phyloP scores from a whole-genome alignment of 345 rosid genomes.

The Populus ilicifolia region DNA sequence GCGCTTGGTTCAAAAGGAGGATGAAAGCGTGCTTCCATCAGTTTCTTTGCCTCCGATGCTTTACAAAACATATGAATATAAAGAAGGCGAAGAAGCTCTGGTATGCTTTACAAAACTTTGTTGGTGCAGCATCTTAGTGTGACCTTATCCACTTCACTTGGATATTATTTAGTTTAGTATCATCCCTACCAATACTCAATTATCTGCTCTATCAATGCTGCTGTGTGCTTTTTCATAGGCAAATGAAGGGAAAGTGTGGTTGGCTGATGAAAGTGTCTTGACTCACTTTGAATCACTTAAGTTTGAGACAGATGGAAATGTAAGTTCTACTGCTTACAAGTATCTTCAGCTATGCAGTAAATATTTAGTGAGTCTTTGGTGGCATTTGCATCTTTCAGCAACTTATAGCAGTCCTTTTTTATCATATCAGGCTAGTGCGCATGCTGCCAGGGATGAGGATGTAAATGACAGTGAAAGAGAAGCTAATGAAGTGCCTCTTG shows the following conservation, averaged over 20 bases:
- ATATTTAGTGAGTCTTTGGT: constrained; percentile 5
- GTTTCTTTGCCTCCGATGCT: constrained; percentile 59
- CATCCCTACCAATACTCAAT: background rate
- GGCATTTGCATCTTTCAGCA: constrained; percentile 5
- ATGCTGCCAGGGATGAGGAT: constrained; percentile 39
- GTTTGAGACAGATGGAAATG: constrained; percentile 50
- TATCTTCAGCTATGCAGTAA: constrained; percentile 13
- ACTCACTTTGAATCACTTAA: constrained; percentile 69
- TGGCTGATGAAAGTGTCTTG: constrained; percentile 70
- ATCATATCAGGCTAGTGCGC: constrained; percentile 48
- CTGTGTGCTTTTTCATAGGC: constrained; percentile 42
- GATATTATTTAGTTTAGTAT: background rate
- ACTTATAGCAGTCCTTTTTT: constrained; percentile 14
- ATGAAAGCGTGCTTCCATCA: constrained; percentile 32
- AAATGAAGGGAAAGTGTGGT: constrained; percentile 63
- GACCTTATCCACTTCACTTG: background rate
- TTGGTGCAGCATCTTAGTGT: background rate
- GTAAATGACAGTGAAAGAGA: constrained; percentile 58
- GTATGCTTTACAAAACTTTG: constrained; percentile 25
- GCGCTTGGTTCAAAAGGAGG: constrained; percentile 49
- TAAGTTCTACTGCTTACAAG: constrained; percentile 32
- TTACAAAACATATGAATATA: constrained; percentile 58
- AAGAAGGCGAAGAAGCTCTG: constrained; percentile 53
- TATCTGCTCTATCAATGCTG: constrained; percentile 3
- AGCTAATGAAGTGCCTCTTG: constrained; percentile 74